phyloP scores from a whole-genome alignment of 352 stramenopile species.

The Phytophthora sansomeana region DNA sequence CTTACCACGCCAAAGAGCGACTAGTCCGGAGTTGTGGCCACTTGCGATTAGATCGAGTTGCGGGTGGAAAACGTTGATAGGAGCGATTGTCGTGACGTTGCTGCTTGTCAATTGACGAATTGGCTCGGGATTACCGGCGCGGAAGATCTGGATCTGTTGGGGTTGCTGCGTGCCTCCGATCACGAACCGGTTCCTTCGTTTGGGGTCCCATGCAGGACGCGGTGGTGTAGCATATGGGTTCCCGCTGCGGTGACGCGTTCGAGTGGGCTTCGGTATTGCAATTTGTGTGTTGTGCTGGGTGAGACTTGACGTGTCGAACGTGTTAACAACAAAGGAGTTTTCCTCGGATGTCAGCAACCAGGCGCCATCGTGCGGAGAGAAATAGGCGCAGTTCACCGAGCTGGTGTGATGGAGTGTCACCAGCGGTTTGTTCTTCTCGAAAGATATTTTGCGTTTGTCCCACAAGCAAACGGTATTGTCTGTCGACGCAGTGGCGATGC shows the following conservation, averaged over 20 bases:
- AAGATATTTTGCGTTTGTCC: constrained; percentile 63
- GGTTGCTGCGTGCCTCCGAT: constrained; percentile 72
- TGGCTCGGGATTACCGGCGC: constrained; percentile 50
- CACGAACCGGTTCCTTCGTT: constrained; percentile 58
- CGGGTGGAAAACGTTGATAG: constrained; percentile 55
- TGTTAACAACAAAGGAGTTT: constrained; percentile 32
- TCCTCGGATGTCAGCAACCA: constrained; percentile 57
- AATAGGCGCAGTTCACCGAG: constrained; percentile 80
- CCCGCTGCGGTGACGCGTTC: constrained; percentile 47
- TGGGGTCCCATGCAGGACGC: constrained; percentile 69
- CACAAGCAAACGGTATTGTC: constrained; percentile 77
- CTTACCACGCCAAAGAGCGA: constrained; percentile 52
- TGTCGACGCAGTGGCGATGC: constrained; percentile 67
- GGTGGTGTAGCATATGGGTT: constrained; percentile 62
- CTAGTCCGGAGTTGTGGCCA: constrained; percentile 64
- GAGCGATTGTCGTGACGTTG: constrained; percentile 34
- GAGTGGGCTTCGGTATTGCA: not conserved
- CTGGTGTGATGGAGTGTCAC: constrained; percentile 54
- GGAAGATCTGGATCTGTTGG: constrained; percentile 71
- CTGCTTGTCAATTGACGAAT: constrained; percentile 60
- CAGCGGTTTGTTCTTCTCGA: constrained; percentile 41
- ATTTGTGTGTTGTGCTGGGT: constrained; percentile 25
- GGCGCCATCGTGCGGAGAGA: constrained; percentile 59
- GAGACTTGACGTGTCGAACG: constrained; percentile 51
- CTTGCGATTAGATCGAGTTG: constrained; percentile 60